These are phyloP conservation scores for Rhododendron vialii DNA, from an alignment of 148 eudicot genomes.

Conservation along the genomic window DNA sequence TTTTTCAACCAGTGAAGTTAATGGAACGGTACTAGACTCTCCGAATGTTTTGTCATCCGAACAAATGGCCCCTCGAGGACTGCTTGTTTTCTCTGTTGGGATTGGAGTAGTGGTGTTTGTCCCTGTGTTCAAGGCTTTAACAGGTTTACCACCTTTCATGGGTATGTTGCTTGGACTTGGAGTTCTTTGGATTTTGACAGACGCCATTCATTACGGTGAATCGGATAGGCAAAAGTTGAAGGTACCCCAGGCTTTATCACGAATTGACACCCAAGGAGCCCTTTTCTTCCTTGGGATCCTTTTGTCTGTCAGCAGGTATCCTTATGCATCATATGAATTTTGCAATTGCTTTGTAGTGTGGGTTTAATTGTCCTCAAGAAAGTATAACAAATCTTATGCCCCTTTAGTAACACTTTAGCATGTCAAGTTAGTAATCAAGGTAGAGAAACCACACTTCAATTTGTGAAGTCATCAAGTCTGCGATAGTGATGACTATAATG, in stretches of 20 bases:
- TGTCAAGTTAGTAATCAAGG: neutral
- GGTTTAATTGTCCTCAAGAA: neutral
- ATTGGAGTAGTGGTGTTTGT: constrained; percentile 85
- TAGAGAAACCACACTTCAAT: neutral
- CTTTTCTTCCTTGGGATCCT: constrained; percentile 97
- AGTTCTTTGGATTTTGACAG: constrained; percentile 91
- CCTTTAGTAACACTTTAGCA: neutral
- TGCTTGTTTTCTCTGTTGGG: constrained; percentile 83
- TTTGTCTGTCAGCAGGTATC: constrained; percentile 91
- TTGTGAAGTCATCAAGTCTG: neutral
- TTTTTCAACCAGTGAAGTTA: constrained; percentile 62
- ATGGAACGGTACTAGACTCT: constrained; percentile 58
- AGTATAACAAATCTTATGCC: neutral
- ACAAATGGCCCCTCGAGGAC: constrained; percentile 96
- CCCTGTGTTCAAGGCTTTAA: constrained; percentile 82
- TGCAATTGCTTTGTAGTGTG: neutral
- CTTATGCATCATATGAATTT: neutral
- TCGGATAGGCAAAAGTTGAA: constrained; percentile 79
- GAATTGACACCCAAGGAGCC: constrained; percentile 97
- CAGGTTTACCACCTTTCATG: constrained; percentile 96
- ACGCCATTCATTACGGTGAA: constrained; percentile 97
- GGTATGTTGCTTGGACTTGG: constrained; percentile 97
- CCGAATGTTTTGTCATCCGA: constrained; percentile 68
- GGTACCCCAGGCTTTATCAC: constrained; percentile 96
- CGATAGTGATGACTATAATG: neutral